Evolutionary conservation across 306 rosid species (phyloP).

Genomic region (Begonia fuchsioides): DNA sequence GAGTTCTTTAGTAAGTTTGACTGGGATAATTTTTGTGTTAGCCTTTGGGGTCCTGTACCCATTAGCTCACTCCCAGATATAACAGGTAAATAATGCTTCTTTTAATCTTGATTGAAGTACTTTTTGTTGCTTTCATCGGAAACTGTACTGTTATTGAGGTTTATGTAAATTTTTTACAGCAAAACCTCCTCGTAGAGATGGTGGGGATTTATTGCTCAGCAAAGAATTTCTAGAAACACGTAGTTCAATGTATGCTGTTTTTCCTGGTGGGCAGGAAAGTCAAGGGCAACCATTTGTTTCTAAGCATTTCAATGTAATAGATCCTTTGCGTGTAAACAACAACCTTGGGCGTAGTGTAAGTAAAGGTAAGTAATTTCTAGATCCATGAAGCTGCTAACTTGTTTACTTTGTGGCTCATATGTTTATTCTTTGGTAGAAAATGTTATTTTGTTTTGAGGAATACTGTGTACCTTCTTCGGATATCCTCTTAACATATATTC

Average conservation of each 20-base stretch:
- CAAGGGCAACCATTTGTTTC: conserved; percentile 81
- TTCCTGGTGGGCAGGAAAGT: conserved; percentile 70
- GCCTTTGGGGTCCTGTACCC: conserved; percentile 96
- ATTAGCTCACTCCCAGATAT: conserved; percentile 81
- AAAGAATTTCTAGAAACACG: conserved; percentile 71
- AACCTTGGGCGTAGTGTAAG: conserved; percentile 99
- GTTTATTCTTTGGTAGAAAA: too few species aligned
- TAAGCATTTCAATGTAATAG: conserved; percentile 91
- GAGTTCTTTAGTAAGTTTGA: conserved; percentile 98
- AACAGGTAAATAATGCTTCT: conserved; percentile 35
- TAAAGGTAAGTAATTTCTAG: conserved; percentile 49
- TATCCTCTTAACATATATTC: too few species aligned
- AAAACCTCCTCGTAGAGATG: conserved; percentile 91
- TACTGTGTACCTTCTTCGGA: too few species aligned
- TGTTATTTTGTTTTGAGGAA: too few species aligned
- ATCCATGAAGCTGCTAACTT: conserved; percentile 3
- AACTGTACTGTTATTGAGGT: neutral
- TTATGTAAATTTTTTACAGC: conserved; percentile 28
- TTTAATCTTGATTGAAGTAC: neutral
- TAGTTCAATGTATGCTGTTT: conserved; percentile 71
- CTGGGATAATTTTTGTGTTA: conserved; percentile 95
- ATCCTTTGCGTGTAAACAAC: conserved; percentile 91
- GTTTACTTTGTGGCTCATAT: too few species aligned
- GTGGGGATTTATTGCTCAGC: conserved; percentile 77
- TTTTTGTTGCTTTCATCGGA: neutral